Percentiles rank a stretch among this genome's conserved stretches.
These are phyloP conservation scores for Coniochaeta ligniaria DNA, from an alignment of 2,329 filamentous ascomycete genomes.

Conservation along the genomic window DNA sequence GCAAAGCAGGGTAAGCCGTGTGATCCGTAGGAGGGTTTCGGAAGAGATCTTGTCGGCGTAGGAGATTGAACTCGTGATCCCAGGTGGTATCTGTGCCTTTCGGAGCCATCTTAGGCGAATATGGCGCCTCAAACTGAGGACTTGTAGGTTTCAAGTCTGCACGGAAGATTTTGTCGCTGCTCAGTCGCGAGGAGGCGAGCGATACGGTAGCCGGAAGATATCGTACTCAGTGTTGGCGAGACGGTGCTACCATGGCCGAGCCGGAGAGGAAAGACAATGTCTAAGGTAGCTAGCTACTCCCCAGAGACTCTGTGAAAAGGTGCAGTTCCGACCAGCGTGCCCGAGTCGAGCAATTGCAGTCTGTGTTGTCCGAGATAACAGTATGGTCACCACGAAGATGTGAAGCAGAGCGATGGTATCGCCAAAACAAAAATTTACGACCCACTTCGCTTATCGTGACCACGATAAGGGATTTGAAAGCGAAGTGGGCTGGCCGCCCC, in stretches of 20 bases:
- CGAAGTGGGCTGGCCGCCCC: neutral
- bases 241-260: neutral
- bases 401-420: neutral
- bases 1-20: slow-evolving; percentile 80
- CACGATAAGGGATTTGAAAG: neutral
- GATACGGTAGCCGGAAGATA: neutral
- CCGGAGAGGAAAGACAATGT: too few relatives aligned
- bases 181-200: neutral
- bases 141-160: neutral
- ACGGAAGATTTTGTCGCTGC: neutral
- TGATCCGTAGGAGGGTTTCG: slow-evolving; percentile 79
- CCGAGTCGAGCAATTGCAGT: neutral
- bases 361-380: neutral
- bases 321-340: neutral
- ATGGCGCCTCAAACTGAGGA: neutral
- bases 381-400: neutral
- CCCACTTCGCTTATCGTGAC: slow-evolving; percentile 1
- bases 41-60: slow-evolving; percentile 84
- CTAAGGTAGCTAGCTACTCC: too few relatives aligned
- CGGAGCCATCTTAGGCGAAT: slow-evolving; percentile 39
- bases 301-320: too few relatives aligned
- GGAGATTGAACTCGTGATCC: slow-evolving; percentile 79
- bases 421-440: slow-evolving; percentile 2
- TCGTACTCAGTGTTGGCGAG: neutral
- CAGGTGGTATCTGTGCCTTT: slow-evolving; percentile 59